Evolutionary conservation across 1,284 basidiomycete species (phyloP), one percentile per base, ranked within the genome.

Genomic region (Vanrija humicola): DNA sequence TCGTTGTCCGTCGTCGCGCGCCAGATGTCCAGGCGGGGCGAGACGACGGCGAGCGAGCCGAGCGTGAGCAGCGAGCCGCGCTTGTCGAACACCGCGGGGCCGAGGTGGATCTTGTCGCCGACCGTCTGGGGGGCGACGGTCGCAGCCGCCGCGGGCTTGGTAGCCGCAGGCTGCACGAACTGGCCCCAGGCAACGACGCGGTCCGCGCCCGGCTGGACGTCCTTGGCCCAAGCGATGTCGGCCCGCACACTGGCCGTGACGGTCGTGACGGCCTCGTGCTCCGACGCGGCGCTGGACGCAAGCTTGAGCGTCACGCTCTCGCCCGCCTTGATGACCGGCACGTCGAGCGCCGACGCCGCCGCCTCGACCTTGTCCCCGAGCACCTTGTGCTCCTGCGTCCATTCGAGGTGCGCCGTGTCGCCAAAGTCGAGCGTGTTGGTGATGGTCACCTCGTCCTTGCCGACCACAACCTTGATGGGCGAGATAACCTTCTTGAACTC

Each of bases 401-500:
- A 56, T 6, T 38, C 39, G 19, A 61, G 39, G 34, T 50, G 21
- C 6, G 39, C 38, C 6, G 44, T 26, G 26, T 52, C 43, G 12
- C 21, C 34, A 55, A 58, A 61, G 49, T 52, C 47, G 42, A 48
- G 42, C 19, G 25, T 23, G 46, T 56, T 62, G 25, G n/a, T 15
- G 10, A 62, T 48, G 21, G 26, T 14, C 23, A 55, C 23, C 23
- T 43, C 15, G 21, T 38, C 42, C n/a, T 29, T 50, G 5, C 23
- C 15, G 6, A 43, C 16, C 3, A 28, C 29, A 34, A 64, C 54
- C 5, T 45, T 18, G 23, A 63, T 45, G 0, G 64, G 64, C 54
- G 59, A 52, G 25, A 58, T 50, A 21, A 61, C 55, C 52, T 61
- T 61, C 25, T 58, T 58, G 40, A 58, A 50, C 43, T 66, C 61